phyloP scores from a whole-genome alignment of 73 alveolate species.

The Symbiodinium natans region DNA sequence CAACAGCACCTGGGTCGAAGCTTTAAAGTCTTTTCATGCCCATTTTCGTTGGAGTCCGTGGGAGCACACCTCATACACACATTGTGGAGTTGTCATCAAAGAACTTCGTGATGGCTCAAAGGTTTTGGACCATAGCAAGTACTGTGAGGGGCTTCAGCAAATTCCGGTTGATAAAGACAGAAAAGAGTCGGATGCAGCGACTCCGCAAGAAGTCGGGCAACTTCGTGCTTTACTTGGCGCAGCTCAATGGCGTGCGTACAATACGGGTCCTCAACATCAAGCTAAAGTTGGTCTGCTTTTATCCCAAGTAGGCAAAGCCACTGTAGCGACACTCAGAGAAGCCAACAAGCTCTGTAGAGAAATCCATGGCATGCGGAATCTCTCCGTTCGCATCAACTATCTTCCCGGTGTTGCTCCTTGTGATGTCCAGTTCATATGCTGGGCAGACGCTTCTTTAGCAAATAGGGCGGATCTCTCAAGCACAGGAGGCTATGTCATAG shows the following conservation, averaged over 20 bases:
- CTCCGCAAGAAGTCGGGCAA: neutral
- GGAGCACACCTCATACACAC: neutral
- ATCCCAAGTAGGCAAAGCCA: neutral
- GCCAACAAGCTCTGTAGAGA: neutral
- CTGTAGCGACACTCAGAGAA: neutral
- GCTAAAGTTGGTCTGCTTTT: neutral
- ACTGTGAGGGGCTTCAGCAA: neutral
- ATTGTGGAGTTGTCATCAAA: neutral
- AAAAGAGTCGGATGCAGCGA: neutral
- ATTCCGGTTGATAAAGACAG: neutral
- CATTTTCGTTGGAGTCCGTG: constrained; percentile 8
- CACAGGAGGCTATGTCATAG: neutral
- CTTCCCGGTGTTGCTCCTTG: neutral
- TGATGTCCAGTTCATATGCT: neutral
- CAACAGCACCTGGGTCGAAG: neutral
- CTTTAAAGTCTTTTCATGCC: neutral
- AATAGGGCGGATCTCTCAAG: neutral
- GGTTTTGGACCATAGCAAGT: neutral
- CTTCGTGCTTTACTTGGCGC: neutral
- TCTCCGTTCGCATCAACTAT: neutral
- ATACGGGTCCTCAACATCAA: neutral
- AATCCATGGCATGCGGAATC: neutral
- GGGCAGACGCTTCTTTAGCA: neutral
- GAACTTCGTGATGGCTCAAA: neutral
- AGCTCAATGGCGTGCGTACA: neutral